A percentile compares a stretch with the other conserved stretches of the same genome.
Conservation (phyloP, 2,329 filamentous ascomycete species). For the Diaporthe sp. region DNA sequence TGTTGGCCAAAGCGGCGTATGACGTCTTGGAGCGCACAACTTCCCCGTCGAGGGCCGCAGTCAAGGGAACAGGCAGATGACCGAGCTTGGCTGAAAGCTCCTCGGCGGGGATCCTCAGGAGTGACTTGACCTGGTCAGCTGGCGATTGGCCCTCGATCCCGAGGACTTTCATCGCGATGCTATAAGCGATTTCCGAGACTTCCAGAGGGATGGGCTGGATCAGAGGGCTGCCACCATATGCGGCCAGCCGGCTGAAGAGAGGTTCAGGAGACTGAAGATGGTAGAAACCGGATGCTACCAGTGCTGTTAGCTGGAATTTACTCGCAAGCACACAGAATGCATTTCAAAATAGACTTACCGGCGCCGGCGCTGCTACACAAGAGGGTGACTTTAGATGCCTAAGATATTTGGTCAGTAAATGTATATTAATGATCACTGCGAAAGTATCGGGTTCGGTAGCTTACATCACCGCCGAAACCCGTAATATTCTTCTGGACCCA, state of each 20-base stretch:
- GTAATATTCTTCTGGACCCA: constrained; percentile 47
- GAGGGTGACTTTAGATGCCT: constrained; percentile 46
- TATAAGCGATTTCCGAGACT: constrained; percentile 27
- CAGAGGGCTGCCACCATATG: constrained; percentile 26
- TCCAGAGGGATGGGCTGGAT: constrained; percentile 24
- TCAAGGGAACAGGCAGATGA: constrained; percentile 25
- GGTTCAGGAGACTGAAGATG: constrained; percentile 32
- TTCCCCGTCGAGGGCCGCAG: constrained; percentile 32
- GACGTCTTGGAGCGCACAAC: constrained; percentile 28
- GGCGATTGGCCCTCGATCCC: constrained; percentile 61
- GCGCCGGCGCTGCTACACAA: constrained; percentile 61
- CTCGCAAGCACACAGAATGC: background rate
- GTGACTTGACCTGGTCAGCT: constrained; percentile 51
- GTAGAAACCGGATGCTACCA: constrained; percentile 27
- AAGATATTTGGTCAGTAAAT: no score
- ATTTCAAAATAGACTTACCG: constrained; percentile 42
- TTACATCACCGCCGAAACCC: constrained; percentile 48
- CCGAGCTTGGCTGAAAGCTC: constrained; percentile 31
- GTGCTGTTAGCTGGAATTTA: background rate
- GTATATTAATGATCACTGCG: no score
- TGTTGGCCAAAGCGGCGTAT: constrained; percentile 25
- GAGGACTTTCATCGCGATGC: constrained; percentile 60
- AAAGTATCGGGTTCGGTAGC: no score
- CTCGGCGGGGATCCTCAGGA: constrained; percentile 30
- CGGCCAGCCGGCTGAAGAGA: constrained; percentile 30